Base-by-base conservation (phyloP, 768 basidiomycete genomes). In the Pleurotus cornucopiae region DNA sequence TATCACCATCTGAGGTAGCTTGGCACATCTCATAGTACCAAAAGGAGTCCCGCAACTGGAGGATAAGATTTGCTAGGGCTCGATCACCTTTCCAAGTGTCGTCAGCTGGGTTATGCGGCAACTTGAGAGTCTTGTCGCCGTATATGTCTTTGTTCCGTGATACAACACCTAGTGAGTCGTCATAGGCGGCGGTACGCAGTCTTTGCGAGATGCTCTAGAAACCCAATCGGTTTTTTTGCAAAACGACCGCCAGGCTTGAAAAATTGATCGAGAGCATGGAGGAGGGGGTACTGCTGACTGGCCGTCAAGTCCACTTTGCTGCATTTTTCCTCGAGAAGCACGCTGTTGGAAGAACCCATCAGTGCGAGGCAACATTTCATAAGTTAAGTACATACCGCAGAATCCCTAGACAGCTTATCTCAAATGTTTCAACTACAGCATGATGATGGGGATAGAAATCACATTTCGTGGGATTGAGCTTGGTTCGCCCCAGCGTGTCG, bases 1-100 rank as follows among this genome's bases (percentile, higher is more conserved):
- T 62, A 59, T 69, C 66, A 5, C 71, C 71, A 23, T 68, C 67
- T 4, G 69, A 48, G 12, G 65, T 55, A 1, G 69, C 63, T 48
- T 64, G 58, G 2, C 56, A 45, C 21, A 63, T 47, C 26, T 70
- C 69, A 4, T 61, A 57, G 30, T 58, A 65, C 60, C 61, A 61
- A 12, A 59, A 46, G 46, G 55, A 58, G 48, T 65, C 62, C 5
- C 53, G 63, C 1, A 67, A 34, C 47, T 64, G 66, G 2, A 66
- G 51, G 13, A 64, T 60, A 14, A 46, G 48, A 46, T 64, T 65
- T 26, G 62, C 63, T 14, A 68, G 59, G 5, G 61, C 59, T 21
- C 58, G 58, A 54, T 69, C 65, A 18, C 66, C 66, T 26, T 62
- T 7, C 49, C 30, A 51, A 51, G 16, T 26, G 26, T 26, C 5